phyloP scores from a whole-genome alignment of 192 early-diverging fungal species.

The Bifiguratus adelaidae region DNA sequence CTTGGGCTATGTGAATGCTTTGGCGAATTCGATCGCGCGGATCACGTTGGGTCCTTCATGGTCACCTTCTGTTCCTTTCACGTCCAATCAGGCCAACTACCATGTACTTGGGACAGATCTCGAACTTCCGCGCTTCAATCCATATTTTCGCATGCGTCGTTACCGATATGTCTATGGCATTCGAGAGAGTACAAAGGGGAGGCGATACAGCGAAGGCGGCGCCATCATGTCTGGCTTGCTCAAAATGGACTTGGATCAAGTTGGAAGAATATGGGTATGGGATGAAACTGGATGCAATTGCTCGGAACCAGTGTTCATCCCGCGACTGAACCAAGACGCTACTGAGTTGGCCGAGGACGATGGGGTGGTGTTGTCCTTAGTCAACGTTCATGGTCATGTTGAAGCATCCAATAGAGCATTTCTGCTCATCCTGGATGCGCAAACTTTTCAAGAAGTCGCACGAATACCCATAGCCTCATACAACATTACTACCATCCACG shows the following conservation, averaged over 20 bases:
- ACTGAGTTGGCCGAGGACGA: slow-evolving; percentile 22
- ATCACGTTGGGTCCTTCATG: too few species aligned
- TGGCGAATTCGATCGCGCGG: not conserved
- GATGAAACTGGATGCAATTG: slow-evolving; percentile 21
- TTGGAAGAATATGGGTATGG: slow-evolving; percentile 8
- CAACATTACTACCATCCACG: slow-evolving; percentile 10
- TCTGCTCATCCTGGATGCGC: slow-evolving; percentile 16
- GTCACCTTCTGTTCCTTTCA: not conserved
- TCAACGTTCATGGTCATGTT: slow-evolving; percentile 4
- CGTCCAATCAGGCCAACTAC: slow-evolving; percentile 6
- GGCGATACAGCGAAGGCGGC: slow-evolving; percentile 15
- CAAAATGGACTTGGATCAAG: slow-evolving; percentile 18
- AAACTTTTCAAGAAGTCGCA: slow-evolving; percentile 12
- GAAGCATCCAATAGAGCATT: slow-evolving; percentile 12
- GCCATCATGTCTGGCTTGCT: slow-evolving; percentile 19
- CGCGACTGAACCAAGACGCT: slow-evolving; percentile 7
- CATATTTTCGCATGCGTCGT: slow-evolving; percentile 7
- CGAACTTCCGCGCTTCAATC: slow-evolving; percentile 23
- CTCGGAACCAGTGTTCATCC: slow-evolving; percentile 23
- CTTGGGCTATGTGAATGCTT: not conserved
- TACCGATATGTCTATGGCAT: slow-evolving; percentile 23
- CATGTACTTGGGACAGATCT: slow-evolving; percentile 14
- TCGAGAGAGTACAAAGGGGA: slow-evolving; percentile 12
- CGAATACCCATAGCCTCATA: slow-evolving; percentile 9
- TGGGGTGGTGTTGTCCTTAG: slow-evolving; percentile 17